phyloP scores from a whole-genome alignment of 257 asterid genomes.

The Asclepias syriaca region DNA sequence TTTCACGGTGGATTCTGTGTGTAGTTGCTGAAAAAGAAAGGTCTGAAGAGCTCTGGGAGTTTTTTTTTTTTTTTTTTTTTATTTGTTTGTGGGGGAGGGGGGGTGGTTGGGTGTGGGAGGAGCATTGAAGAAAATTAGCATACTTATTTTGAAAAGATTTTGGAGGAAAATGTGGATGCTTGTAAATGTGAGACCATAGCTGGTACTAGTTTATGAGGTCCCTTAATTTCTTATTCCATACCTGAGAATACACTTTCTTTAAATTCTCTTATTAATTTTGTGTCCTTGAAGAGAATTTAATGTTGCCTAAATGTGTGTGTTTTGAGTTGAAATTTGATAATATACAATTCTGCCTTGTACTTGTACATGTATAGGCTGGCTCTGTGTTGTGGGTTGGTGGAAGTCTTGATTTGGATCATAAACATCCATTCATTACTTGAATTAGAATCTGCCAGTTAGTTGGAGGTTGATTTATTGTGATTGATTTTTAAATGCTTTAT shows the following conservation, averaged over 20 bases:
- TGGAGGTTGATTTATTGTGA: not conserved
- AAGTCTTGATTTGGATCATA: too few species aligned
- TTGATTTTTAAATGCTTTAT: not conserved
- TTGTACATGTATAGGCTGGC: not conserved
- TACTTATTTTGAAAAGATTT: not conserved
- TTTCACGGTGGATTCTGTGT: not conserved
- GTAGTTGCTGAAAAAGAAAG: not conserved
- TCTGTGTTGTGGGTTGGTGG: not conserved
- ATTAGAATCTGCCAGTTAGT: not conserved
- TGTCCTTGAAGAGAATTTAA: not conserved
- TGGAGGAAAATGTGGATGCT: conserved; percentile 2
- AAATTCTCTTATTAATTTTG: not conserved
- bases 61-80: too few species aligned
- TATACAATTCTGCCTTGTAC: not conserved
- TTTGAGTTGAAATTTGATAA: not conserved
- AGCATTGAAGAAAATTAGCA: not conserved
- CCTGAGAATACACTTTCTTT: not conserved
- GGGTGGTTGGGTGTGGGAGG: not conserved
- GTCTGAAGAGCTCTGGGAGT: not conserved
- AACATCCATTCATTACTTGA: not conserved
- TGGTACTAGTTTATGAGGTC: not conserved
- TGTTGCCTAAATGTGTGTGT: not conserved
- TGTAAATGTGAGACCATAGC: not conserved
- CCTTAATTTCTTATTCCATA: not conserved
- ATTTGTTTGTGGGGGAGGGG: not conserved